Percentiles rank a stretch among this genome's conserved stretches.
These are phyloP conservation scores for Poa pratensis DNA, from an alignment of 176 grass and related monocot genomes.

Conservation along the genomic window DNA sequence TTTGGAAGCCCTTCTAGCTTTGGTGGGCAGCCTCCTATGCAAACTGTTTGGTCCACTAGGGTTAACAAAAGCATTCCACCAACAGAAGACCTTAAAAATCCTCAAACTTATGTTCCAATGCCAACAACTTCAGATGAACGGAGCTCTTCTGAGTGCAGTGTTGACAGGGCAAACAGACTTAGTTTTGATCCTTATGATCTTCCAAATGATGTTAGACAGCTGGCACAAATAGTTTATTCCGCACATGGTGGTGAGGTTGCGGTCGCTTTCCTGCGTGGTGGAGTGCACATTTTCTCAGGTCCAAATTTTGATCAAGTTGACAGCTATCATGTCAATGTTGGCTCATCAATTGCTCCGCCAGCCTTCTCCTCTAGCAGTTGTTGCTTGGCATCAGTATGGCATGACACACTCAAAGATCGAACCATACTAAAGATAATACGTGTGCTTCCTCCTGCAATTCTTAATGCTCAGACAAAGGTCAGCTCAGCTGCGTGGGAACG, in stretches of 20 bases:
- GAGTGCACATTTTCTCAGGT: slow-evolving; percentile 96
- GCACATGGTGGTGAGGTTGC: slow-evolving; percentile 94
- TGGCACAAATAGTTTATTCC: slow-evolving; percentile 98
- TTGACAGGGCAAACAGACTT: slow-evolving; percentile 83
- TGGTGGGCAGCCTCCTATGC: slow-evolving; percentile 85
- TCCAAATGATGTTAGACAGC: slow-evolving; percentile 93
- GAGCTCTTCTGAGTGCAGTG: slow-evolving; percentile 95
- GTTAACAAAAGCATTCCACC: slow-evolving; percentile 96
- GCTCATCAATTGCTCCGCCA: slow-evolving; percentile 92
- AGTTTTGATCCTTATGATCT: slow-evolving; percentile 98
- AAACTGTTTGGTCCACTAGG: slow-evolving; percentile 95
- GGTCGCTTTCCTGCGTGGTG: slow-evolving; percentile 88
- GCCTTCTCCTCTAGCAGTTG: slow-evolving; percentile 94
- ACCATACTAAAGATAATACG: slow-evolving; percentile 98
- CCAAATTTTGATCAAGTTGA: slow-evolving; percentile 92
- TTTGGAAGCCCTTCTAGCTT: slow-evolving; percentile 88
- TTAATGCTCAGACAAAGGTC: slow-evolving; percentile 69
- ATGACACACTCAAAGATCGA: slow-evolving; percentile 92
- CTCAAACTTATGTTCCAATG: slow-evolving; percentile 69
- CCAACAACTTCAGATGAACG: slow-evolving; percentile 78
- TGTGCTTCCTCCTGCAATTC: slow-evolving; percentile 88
- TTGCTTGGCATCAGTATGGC: slow-evolving; percentile 97
- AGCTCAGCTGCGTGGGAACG: slow-evolving; percentile 91
- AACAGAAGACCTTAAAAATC: slow-evolving; percentile 92
- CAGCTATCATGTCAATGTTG: slow-evolving; percentile 95